These are phyloP conservation scores for Plasmodium cynomolgi DNA, from an alignment of 169 alveolate species.

Conservation along the genomic window DNA sequence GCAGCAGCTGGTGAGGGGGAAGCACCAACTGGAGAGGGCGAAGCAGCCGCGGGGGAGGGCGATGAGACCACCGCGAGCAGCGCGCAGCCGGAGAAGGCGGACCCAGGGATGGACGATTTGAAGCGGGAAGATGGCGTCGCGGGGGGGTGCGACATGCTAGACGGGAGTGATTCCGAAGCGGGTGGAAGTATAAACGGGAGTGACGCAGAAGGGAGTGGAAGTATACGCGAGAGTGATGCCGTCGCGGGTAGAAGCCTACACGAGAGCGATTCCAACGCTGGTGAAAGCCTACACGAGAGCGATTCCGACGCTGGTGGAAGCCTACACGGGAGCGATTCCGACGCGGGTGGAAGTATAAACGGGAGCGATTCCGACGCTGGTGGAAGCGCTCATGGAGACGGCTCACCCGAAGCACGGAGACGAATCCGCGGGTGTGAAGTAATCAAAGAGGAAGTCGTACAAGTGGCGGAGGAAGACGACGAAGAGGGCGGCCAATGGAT, in stretches of 20 bases:
- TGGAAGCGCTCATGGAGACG: background rate
- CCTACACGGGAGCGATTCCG: background rate
- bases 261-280: background rate
- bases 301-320: background rate
- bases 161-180: background rate
- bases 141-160: background rate
- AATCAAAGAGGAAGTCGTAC: conserved; percentile 61
- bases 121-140: background rate
- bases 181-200: background rate
- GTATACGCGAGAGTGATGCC: background rate
- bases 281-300: background rate
- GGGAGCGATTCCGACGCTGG: background rate
- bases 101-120: background rate
- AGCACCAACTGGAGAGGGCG: background rate
- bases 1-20: background rate
- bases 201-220: background rate
- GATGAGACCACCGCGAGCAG: background rate
- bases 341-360: background rate
- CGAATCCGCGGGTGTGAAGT: conserved; percentile 17
- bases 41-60: background rate
- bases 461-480: conserved; percentile 21
- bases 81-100: background rate
- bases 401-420: background rate
- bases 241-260: background rate
- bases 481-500: conserved; percentile 57